Conservation (phyloP, 352 stramenopile genomes). For the Vaucheria bursata region DNA sequence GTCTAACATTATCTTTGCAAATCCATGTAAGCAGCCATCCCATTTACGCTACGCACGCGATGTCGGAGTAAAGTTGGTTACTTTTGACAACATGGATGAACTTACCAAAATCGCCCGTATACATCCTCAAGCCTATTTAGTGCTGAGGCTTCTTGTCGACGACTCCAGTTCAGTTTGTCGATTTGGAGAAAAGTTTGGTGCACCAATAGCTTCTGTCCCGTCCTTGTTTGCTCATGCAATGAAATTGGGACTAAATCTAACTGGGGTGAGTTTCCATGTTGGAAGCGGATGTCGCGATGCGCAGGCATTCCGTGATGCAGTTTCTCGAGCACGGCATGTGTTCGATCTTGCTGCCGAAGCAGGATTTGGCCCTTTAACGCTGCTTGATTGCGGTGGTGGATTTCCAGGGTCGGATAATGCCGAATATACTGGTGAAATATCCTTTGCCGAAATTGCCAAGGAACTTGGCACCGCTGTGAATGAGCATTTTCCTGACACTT, state of each 20-base stretch:
- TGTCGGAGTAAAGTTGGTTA: not conserved
- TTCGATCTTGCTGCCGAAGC: not conserved
- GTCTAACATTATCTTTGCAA: constrained; percentile 75
- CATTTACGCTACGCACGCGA: constrained; percentile 30
- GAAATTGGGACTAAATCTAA: constrained; percentile 60
- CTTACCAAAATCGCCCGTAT: not conserved
- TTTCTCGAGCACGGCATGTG: not conserved
- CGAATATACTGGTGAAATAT: not conserved
- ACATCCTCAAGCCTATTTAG: not conserved
- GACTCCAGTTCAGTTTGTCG: not conserved
- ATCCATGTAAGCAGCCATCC: constrained; percentile 66
- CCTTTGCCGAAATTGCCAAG: not conserved
- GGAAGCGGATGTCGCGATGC: constrained; percentile 51
- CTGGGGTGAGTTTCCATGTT: constrained; percentile 78
- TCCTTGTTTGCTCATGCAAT: not conserved
- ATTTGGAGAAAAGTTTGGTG: not conserved
- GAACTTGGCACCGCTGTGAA: not conserved
- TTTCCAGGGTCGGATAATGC: not conserved
- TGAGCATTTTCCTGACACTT: not conserved
- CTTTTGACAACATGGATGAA: not conserved
- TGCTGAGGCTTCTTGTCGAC: not conserved
- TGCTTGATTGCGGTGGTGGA: constrained; percentile 5
- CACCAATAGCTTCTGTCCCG: not conserved
- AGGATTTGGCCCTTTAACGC: not conserved
- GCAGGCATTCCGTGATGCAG: not conserved